phyloP scores from a whole-genome alignment of 345 rosid species.

The Salix udensis region DNA sequence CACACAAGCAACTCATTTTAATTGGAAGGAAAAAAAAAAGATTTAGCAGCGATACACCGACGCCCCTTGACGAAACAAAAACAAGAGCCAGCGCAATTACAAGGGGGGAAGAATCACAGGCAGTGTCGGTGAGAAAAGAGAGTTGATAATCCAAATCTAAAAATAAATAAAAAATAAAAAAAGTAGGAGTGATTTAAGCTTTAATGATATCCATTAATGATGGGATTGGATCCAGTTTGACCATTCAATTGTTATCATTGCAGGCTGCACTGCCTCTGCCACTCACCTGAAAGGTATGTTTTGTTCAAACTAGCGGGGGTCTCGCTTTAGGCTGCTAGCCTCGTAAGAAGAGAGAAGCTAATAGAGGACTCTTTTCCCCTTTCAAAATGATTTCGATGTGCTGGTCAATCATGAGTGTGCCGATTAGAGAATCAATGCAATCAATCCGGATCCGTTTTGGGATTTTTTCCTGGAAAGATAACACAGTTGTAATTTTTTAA shows the following conservation, averaged over 20 bases:
- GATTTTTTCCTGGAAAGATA: too few relatives aligned
- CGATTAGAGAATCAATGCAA: too few relatives aligned
- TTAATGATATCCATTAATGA: background rate
- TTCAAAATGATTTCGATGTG: background rate
- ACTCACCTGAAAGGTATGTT: background rate
- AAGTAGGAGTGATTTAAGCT: background rate
- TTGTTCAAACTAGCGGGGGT: background rate
- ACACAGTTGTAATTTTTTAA: too few relatives aligned
- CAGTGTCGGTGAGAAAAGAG: background rate
- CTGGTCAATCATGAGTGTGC: background rate
- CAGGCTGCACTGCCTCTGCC: background rate
- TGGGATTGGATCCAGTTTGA: slow-evolving; percentile 6
- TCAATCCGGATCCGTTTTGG: too few relatives aligned
- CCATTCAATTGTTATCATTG: background rate
- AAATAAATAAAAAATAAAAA: background rate
- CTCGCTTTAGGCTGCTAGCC: background rate
- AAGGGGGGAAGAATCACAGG: background rate
- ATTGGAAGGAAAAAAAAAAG: too few relatives aligned
- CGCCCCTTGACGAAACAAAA: background rate
- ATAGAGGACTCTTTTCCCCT: background rate
- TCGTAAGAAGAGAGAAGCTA: background rate
- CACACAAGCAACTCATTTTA: too few relatives aligned
- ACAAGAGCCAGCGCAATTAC: rapidly evolving
- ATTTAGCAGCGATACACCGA: background rate
- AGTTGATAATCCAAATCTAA: background rate